Conservation (phyloP, 495 filamentous ascomycete genomes). For the Penicillium macrosclerotiorum region DNA sequence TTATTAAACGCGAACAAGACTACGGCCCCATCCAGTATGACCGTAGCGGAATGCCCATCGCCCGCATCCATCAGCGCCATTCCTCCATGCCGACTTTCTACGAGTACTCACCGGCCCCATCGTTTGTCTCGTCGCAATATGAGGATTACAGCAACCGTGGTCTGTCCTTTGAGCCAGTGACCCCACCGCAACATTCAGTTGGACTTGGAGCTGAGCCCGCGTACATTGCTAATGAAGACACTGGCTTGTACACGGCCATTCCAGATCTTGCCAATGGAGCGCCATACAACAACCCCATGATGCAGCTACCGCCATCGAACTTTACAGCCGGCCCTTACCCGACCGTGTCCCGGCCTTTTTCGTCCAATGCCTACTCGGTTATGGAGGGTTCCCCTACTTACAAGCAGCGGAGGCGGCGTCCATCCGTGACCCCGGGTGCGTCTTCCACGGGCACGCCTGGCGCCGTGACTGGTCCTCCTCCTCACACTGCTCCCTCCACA, state of each 20-base stretch:
- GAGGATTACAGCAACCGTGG: conserved; percentile 97
- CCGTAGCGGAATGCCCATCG: conserved; percentile 82
- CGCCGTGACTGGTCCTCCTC: conserved; percentile 61
- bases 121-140: conserved; percentile 93
- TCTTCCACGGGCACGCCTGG: no score
- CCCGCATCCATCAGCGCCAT: conserved; percentile 81
- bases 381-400: conserved; percentile 98
- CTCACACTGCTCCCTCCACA: conserved; percentile 37
- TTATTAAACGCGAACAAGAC: conserved; percentile 82
- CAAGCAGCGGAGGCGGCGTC: conserved; percentile 91
- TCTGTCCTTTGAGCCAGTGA: conserved; percentile 93
- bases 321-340: conserved; percentile 73
- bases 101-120: conserved; percentile 97
- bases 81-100: conserved; percentile 96
- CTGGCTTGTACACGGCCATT: conserved; percentile 90
- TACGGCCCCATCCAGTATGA: conserved; percentile 78
- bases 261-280: conserved; percentile 65
- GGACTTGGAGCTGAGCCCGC: conserved; percentile 81
- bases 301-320: conserved; percentile 87
- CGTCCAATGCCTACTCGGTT: conserved; percentile 86
- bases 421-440: conserved; percentile 84
- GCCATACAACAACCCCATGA: conserved; percentile 76
- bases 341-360: conserved; percentile 63
- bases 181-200: conserved; percentile 85
- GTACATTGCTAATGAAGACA: conserved; percentile 97